phyloP scores from a whole-genome alignment of 1,139 yeast genomes.

The Eremothecium cymbalariae region DNA sequence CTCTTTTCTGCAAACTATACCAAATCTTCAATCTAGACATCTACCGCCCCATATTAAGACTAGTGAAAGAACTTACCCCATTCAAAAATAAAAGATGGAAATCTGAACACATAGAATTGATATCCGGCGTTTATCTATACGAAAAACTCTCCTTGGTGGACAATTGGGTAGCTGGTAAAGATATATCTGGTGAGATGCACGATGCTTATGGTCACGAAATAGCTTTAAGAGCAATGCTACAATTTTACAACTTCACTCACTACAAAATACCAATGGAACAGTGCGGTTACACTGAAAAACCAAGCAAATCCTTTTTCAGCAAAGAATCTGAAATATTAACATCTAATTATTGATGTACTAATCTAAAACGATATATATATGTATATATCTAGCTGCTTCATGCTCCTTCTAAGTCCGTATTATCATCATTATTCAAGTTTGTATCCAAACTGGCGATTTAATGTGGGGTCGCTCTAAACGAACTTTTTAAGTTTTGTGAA shows the following conservation, averaged over 20 bases:
- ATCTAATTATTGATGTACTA: constrained; percentile 7
- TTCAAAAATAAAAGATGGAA: constrained; percentile 95
- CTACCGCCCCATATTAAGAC: constrained; percentile 61
- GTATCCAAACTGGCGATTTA: neutral
- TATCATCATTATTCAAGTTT: neutral
- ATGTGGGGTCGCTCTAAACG: too few relatives aligned
- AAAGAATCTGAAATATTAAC: constrained; percentile 33
- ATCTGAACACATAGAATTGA: constrained; percentile 83
- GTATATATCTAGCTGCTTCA: constrained; percentile 1
- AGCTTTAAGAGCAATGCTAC: constrained; percentile 71
- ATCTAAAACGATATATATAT: neutral
- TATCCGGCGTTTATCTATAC: constrained; percentile 77
- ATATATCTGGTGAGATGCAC: constrained; percentile 63
- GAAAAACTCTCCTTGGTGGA: constrained; percentile 67
- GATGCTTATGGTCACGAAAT: constrained; percentile 82
- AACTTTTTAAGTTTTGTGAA: constrained; percentile 1
- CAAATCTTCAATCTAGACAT: constrained; percentile 51
- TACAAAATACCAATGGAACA: constrained; percentile 46
- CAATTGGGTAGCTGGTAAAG: constrained; percentile 84
- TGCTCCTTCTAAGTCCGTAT: neutral
- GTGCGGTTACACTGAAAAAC: constrained; percentile 45
- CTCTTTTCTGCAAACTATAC: constrained; percentile 27
- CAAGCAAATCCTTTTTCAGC: constrained; percentile 33
- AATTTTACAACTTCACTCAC: constrained; percentile 61
- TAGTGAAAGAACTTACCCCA: constrained; percentile 74